phyloP scores from a whole-genome alignment of 257 asterid species.

The Gentiana straminea region DNA sequence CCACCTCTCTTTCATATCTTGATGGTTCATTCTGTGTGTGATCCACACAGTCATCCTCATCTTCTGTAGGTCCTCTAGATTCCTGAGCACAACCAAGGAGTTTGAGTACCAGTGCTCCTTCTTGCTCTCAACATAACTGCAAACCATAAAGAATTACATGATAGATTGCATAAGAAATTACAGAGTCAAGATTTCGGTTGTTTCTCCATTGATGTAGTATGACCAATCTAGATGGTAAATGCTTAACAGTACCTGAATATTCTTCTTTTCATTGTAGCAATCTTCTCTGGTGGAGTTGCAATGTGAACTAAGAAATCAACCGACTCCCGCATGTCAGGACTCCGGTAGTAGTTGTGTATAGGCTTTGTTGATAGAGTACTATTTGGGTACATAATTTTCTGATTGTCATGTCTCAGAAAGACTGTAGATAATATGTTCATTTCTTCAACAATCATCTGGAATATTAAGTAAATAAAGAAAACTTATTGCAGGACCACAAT shows the following conservation, averaged over 20 bases:
- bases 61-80: conserved; percentile 32
- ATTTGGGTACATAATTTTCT: conserved; percentile 14
- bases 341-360: conserved; percentile 16
- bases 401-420: conserved; percentile 16
- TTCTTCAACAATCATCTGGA: no score
- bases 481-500: not conserved
- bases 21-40: conserved; percentile 79
- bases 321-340: conserved; percentile 21
- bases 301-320: conserved; percentile 15
- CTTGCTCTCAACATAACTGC: conserved; percentile 58
- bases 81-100: conserved; percentile 49
- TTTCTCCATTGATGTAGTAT: no score
- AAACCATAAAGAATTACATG: not conserved
- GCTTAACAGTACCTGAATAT: conserved; percentile 9
- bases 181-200: no score
- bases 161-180: not conserved
- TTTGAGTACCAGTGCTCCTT: conserved; percentile 76
- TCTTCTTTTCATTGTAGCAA: conserved; percentile 15
- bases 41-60: conserved; percentile 65
- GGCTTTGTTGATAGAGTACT: conserved; percentile 17
- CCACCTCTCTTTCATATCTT: conserved; percentile 66
- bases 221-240: no score
- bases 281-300: conserved; percentile 23
- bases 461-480: not conserved
- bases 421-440: conserved; percentile 1